Base-by-base conservation (phyloP, 805 yeast species). In the Zygotorulaspora chibaensis region DNA sequence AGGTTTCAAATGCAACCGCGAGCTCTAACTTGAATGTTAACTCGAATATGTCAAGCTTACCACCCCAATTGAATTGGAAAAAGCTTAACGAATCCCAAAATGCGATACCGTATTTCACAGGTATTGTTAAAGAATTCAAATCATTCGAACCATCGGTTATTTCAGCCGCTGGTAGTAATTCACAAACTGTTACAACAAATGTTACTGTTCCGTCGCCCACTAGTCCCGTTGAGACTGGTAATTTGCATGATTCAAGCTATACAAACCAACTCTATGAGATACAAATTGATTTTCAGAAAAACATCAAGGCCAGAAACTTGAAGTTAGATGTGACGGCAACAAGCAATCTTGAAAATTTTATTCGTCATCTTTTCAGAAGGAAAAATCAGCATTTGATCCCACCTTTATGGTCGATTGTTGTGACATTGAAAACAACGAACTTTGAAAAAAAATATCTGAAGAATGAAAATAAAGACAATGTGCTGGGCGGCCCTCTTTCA, bases 321-420 rank as follows among this genome's bases (percentile, higher is more conserved):
- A 46, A 47, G 11, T 42, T 46, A 1, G 62, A 56, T 39, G 49
- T 59, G 9, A 51, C 56, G 8, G 52, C 52, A 6, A 61, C 64
- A 3, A 52, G 56, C 11, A 64, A 64, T 40, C 28, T 64, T 35
- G 65, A 64, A 47, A 64, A 58, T 35, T 64, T 63, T 35, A 61
- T 64, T 36, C 52, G 56, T 35, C 59, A 55, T 35, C 46, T 64
- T 26, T 64, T 63, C 36, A 58, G 54, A 26, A 52, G 59, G 46
- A 59, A 55, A 33, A 61, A 55, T 36, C 58, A 54, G 33, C 58
- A 53, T 40, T 35, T 56, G 23, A 53, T 62, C 18, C 80, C 80
- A 50, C 82, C 82, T 2, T 47, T 78, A 3, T 79, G 83, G 83
- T 65, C 78, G 0, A 68, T 77, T 38, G 58, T 78, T 0, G 72